phyloP scores from a whole-genome alignment of 176 grass and related monocot species.

The Urochloa ruziziensis region DNA sequence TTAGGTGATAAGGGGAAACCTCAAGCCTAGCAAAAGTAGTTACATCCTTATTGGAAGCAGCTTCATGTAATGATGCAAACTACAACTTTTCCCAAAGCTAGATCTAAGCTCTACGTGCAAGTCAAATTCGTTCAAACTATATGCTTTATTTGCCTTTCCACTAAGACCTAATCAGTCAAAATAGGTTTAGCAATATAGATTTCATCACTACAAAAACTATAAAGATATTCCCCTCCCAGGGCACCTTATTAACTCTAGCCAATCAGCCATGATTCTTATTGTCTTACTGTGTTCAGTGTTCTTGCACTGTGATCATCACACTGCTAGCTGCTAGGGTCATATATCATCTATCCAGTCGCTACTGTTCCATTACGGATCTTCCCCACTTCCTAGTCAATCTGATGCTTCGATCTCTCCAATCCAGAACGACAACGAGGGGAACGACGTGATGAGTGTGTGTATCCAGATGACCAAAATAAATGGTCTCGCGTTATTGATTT shows the following conservation, averaged over 20 bases:
- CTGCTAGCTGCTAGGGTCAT: not conserved
- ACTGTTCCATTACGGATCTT: constrained; percentile 41
- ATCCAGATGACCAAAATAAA: not conserved
- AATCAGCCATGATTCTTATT: not conserved
- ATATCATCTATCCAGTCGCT: not conserved
- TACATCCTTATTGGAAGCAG: not conserved
- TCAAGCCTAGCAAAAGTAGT: not conserved
- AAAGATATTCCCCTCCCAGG: not conserved
- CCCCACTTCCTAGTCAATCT: not conserved
- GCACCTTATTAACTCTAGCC: not conserved
- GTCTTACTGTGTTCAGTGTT: not conserved
- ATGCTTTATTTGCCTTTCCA: not conserved
- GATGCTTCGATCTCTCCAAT: not conserved
- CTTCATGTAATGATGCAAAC: constrained; percentile 26
- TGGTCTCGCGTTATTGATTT: not conserved
- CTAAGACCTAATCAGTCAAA: not conserved
- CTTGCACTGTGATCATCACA: not conserved
- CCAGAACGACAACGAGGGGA: not conserved
- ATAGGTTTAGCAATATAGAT: not conserved
- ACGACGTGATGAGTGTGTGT: not conserved
- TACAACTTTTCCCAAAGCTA: constrained; percentile 8
- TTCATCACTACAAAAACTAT: not conserved
- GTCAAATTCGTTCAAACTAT: not conserved
- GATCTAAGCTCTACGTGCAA: not conserved
- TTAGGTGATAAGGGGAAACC: not conserved